Percentiles rank a stretch among this genome's conserved stretches.
Conservation (phyloP, 495 filamentous ascomycete genomes). For the Aspergillus campestris region DNA sequence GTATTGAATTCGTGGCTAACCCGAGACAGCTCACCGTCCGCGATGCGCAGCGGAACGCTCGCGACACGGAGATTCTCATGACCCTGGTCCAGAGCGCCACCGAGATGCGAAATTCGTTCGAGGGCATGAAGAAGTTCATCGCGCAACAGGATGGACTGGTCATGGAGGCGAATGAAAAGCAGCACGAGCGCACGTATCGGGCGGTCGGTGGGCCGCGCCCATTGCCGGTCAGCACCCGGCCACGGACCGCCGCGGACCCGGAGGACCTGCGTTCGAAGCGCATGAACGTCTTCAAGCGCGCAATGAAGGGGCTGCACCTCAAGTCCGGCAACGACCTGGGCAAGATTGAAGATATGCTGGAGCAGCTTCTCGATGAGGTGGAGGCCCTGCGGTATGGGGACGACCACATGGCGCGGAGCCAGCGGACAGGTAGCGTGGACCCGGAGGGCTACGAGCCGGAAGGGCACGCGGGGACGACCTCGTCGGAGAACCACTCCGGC, state of each 20-base stretch:
- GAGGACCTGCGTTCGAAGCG: conserved; percentile 75
- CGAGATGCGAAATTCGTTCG: conserved; percentile 95
- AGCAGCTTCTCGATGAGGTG: conserved; percentile 83
- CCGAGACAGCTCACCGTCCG: conserved; percentile 72
- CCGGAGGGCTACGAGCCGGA: conserved; percentile 72
- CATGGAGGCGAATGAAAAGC: conserved; percentile 72
- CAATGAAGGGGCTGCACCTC: conserved; percentile 76
- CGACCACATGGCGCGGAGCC: conserved; percentile 19
- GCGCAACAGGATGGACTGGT: conserved; percentile 77
- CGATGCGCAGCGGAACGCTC: conserved; percentile 91
- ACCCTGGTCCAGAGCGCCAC: conserved; percentile 89
- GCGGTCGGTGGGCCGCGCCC: conserved; percentile 84
- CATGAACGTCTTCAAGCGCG: conserved; percentile 82
- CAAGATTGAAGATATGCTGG: conserved; percentile 93
- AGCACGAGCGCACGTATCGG: conserved; percentile 76
- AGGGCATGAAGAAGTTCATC: conserved; percentile 90
- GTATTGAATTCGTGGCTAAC: conserved; percentile 24
- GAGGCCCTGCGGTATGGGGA: conserved; percentile 70
- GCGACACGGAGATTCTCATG: conserved; percentile 93
- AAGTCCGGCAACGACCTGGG: conserved; percentile 81
- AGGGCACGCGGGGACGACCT: conserved; percentile 67
- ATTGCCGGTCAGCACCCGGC: conserved; percentile 52
- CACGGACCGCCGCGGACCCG: conserved; percentile 50
- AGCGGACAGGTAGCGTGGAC: conserved; percentile 32
- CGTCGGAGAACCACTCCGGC: conserved; percentile 67